These are phyloP conservation scores for Artomyces pyxidatus DNA, from an alignment of 768 basidiomycete species.

Conservation along the genomic window DNA sequence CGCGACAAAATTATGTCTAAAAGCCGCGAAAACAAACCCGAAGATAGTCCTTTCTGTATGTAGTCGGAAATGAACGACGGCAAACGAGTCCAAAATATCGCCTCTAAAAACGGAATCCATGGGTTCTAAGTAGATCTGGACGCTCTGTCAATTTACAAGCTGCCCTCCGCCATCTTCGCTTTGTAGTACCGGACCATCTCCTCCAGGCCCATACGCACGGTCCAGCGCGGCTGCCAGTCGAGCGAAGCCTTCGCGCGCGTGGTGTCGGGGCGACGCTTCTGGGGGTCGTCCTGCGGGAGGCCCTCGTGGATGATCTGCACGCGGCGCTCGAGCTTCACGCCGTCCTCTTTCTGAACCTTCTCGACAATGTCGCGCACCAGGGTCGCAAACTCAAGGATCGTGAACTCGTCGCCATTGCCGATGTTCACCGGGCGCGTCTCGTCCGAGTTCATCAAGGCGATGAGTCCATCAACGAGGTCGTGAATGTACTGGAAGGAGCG, in stretches of 20 bases:
- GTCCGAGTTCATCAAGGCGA: constrained; percentile 89
- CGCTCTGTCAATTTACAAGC: constrained; percentile 40
- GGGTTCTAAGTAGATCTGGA: too few species aligned
- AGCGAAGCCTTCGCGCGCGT: constrained; percentile 79
- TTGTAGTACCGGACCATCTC: constrained; percentile 95
- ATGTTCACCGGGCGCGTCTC: constrained; percentile 95
- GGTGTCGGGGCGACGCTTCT: constrained; percentile 89
- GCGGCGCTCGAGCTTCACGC: constrained; percentile 38
- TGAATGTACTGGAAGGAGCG: constrained; percentile 98
- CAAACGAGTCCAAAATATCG: not conserved
- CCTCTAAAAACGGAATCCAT: not conserved
- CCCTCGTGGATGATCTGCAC: constrained; percentile 70
- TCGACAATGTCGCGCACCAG: constrained; percentile 89
- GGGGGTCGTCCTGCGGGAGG: constrained; percentile 90
- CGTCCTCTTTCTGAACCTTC: constrained; percentile 85
- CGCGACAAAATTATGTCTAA: too few species aligned
- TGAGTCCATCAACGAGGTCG: constrained; percentile 91
- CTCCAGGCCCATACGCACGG: constrained; percentile 85
- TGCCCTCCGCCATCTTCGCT: constrained; percentile 80
- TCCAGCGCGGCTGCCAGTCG: constrained; percentile 90
- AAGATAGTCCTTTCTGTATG: too few species aligned
- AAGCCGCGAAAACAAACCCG: too few species aligned
- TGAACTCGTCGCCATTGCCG: constrained; percentile 93
- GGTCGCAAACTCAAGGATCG: constrained; percentile 89
- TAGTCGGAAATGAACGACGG: too few species aligned